Evolutionary conservation across 2,329 filamentous ascomycete species (phyloP).

Genomic region (Pleoardoris graminearum): DNA sequence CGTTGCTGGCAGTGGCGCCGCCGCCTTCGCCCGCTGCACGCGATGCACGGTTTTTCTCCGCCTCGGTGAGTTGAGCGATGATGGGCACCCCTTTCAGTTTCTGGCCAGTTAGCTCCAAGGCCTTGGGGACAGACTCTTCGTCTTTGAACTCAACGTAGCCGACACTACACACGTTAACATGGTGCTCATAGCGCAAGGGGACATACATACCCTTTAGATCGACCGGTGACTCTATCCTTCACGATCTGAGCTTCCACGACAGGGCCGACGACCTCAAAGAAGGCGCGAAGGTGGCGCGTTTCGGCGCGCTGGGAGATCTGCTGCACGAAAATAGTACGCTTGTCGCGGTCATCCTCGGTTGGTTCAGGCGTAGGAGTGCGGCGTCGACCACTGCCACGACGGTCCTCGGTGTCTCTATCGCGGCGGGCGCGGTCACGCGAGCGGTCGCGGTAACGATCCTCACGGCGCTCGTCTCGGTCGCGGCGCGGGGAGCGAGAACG

Average conservation of each 20-base stretch:
- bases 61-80: conserved; percentile 97
- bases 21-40: conserved; percentile 68
- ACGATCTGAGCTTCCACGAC: conserved; percentile 99
- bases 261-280: conserved; percentile 92
- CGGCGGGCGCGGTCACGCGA: conserved; percentile 51
- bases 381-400: conserved; percentile 42
- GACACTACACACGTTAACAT: conserved; percentile 66
- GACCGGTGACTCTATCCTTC: conserved; percentile 93
- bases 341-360: conserved; percentile 94
- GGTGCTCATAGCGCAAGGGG: neutral
- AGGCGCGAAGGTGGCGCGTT: conserved; percentile 88
- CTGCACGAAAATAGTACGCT: conserved; percentile 96
- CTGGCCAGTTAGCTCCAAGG: conserved; percentile 97
- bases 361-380: conserved; percentile 68
- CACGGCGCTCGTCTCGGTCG: conserved; percentile 45
- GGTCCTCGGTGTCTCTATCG: conserved; percentile 49
- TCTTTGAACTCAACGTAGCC: conserved; percentile 99
- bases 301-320: conserved; percentile 92
- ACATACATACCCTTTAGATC: conserved; percentile 85
- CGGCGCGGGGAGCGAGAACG: conserved; percentile 46
- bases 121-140: conserved; percentile 89
- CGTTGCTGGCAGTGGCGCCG: conserved; percentile 70
- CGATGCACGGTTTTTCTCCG: conserved; percentile 97
- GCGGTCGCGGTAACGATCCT: conserved; percentile 58
- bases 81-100: conserved; percentile 98